These are phyloP conservation scores for Teratosphaeria epicoccoides DNA, from an alignment of 2,329 filamentous ascomycete species.

Conservation along the genomic window DNA sequence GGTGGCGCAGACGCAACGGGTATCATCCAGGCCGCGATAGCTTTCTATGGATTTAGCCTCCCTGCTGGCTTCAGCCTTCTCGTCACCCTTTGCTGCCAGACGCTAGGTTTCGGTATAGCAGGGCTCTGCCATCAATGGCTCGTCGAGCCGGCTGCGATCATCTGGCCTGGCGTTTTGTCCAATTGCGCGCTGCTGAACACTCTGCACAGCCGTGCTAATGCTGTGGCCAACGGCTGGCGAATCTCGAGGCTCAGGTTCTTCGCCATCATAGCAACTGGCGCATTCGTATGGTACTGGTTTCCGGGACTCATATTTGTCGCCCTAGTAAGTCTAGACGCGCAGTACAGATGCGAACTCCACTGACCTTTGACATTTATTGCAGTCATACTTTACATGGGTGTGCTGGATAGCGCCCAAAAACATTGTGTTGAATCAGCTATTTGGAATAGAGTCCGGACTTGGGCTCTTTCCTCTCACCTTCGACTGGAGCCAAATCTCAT, in stretches of 20 bases:
- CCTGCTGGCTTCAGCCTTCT: conserved; percentile 69
- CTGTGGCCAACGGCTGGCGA: conserved; percentile 51
- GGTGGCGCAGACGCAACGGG: conserved; percentile 40
- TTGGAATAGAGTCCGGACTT: conserved; percentile 76
- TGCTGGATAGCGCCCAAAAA: conserved; percentile 84
- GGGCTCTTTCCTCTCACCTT: conserved; percentile 78
- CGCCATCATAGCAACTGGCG: conserved; percentile 57
- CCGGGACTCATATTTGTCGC: conserved; percentile 74
- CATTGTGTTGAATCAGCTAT: conserved; percentile 76
- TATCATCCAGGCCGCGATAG: conserved; percentile 76
- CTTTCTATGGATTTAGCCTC: conserved; percentile 77
- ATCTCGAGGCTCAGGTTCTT: conserved; percentile 81
- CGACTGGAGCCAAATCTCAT: conserved; percentile 82
- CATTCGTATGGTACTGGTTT: conserved; percentile 70
- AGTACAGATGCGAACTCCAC: neutral
- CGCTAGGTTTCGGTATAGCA: conserved; percentile 77
- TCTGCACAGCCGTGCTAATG: conserved; percentile 67
- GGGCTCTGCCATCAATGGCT: conserved; percentile 71
- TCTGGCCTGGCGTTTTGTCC: conserved; percentile 82
- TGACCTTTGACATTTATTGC: neutral
- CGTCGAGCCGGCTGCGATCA: conserved; percentile 78
- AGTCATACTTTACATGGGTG: conserved; percentile 75
- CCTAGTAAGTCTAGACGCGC: conserved; percentile 30
- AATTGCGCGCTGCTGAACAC: conserved; percentile 84
- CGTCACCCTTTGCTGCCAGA: conserved; percentile 75